Evolutionary conservation across 257 asterid genomes (phyloP).

Genomic region (Penstemon davidsonii): DNA sequence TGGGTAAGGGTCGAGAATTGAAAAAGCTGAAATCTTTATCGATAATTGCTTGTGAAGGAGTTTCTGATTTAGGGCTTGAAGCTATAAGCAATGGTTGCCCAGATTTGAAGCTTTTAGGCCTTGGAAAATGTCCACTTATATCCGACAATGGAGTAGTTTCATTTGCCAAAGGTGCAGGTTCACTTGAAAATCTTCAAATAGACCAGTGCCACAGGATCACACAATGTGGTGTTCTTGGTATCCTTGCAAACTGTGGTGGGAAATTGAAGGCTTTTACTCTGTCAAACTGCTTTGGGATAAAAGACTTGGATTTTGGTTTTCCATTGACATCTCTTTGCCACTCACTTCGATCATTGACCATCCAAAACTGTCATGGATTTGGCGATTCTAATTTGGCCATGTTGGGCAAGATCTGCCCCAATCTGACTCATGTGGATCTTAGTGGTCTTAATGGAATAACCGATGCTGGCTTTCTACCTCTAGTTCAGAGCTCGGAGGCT

Average conservation of each 20-base stretch:
- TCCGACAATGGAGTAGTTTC: constrained; percentile 75
- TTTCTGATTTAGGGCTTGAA: constrained; percentile 68
- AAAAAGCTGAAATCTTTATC: constrained; percentile 68
- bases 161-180: constrained; percentile 54
- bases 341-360: constrained; percentile 61
- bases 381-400: constrained; percentile 56
- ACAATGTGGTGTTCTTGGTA: constrained; percentile 63
- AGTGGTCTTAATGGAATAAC: constrained; percentile 53
- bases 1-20: constrained; percentile 84
- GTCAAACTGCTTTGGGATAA: constrained; percentile 70
- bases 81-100: constrained; percentile 74
- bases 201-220: constrained; percentile 81
- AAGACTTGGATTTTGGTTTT: constrained; percentile 41
- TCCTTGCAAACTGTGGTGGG: constrained; percentile 55
- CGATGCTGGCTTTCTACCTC: constrained; percentile 66
- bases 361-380: constrained; percentile 73
- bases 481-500: constrained; percentile 53
- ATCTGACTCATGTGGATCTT: constrained; percentile 54
- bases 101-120: constrained; percentile 49
- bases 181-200: constrained; percentile 64
- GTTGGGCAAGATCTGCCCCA: constrained; percentile 63
- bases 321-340: constrained; percentile 42
- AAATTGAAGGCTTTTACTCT: constrained; percentile 62
- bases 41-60: constrained; percentile 67
- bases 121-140: constrained; percentile 52